These are phyloP conservation scores for Malus domestica DNA, from an alignment of 306 rosid species.

Conservation along the genomic window DNA sequence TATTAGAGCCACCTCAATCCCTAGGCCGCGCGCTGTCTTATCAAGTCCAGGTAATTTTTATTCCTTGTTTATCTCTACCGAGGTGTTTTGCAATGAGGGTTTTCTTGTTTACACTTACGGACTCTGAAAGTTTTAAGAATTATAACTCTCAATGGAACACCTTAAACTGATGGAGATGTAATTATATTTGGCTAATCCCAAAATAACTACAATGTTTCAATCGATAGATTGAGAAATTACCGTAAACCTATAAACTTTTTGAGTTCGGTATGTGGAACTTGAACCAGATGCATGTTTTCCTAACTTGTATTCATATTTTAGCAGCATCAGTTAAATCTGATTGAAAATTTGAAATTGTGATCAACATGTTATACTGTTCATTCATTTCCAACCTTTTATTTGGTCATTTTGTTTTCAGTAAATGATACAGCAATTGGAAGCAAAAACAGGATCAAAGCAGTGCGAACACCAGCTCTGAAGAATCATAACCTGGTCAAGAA, in stretches of 20 bases:
- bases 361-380: neutral
- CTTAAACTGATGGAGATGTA: neutral
- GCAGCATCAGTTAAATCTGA: neutral
- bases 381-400: neutral
- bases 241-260: neutral
- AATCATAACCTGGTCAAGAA: conserved; percentile 33
- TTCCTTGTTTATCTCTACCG: neutral
- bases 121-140: neutral
- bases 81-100: neutral
- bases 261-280: neutral
- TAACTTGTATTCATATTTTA: neutral
- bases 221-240: neutral
- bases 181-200: neutral
- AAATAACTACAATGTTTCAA: neutral
- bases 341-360: neutral
- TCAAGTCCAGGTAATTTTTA: conserved; percentile 73
- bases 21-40: conserved; percentile 77
- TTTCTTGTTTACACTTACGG: neutral
- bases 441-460: conserved; percentile 38
- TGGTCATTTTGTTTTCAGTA: conserved; percentile 41
- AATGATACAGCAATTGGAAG: conserved; percentile 58
- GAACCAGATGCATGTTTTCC: neutral
- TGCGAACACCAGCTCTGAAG: conserved; percentile 39
- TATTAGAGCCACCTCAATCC: conserved; percentile 51
- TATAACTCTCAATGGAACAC: neutral